Evolutionary conservation across 257 asterid genomes (phyloP), one percentile per base, ranked within the genome.

Genomic region (Solanum chmielewskii): DNA sequence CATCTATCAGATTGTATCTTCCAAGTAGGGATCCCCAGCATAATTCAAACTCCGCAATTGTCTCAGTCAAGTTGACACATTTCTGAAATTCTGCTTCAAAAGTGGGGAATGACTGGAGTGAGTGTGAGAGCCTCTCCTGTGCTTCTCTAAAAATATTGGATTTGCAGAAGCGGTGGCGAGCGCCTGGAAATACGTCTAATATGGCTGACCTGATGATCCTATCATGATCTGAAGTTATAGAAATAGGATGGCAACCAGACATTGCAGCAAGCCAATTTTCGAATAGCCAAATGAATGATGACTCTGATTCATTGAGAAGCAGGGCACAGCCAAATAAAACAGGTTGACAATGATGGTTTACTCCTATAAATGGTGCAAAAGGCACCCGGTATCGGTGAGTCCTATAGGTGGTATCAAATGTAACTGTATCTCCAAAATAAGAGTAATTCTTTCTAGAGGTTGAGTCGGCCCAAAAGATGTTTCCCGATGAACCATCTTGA

Each of bases 341-440:
- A 13, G 98, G 98, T 47, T 94, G 98, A 9, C 98, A 98, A 60
- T 97, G 98, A 93, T 97, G 96, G 88, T 97, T 97, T 90, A 97
- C 90, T 64, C 99, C 98, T 8, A 98, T 94, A 88, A 97, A 94
- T 37, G 98, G 98, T 18, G 93, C 98, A 92, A 94, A 97, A 23
- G 98, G 98, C 89, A 97, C 91, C 87, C 98, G 91, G 83, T 94
- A 95, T 90, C 98, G 93, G 89, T 95, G 96, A 20, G 98, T 95
- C 90, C 98, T 92, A 86, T 94, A 97, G 14, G 99, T 95, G 45
- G 99, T 95, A 81, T 97, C 99, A 60, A 97, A 94, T 20, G 96
- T 92, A 83, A 97, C 97, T 10, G 98, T 95, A 90, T 97, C 99
- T 83, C 99, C 98, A 83, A 97, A 97, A 88, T 94, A 89, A 83